Percentiles rank a stretch among this genome's conserved stretches.
phyloP scores from a whole-genome alignment of 129 eudicot genomes.

The Erigeron canadensis region DNA sequence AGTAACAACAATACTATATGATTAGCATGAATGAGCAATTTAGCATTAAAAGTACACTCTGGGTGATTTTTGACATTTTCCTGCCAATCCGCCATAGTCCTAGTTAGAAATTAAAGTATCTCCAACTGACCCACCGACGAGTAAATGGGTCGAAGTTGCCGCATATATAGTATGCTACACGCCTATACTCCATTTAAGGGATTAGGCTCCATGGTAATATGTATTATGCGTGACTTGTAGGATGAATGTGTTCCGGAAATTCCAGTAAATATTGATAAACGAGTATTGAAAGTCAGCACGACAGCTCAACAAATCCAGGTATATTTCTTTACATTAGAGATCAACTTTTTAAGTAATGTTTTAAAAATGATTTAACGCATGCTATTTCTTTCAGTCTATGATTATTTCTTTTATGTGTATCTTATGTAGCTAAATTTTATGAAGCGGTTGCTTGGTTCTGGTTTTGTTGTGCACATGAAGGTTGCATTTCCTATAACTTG shows the following conservation, averaged over 20 bases:
- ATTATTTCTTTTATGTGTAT: slow-evolving; percentile 1
- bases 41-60: background rate
- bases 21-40: background rate
- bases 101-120: background rate
- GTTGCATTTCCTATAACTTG: slow-evolving; percentile 28
- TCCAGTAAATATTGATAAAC: slow-evolving; percentile 45
- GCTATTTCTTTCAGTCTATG: too few species aligned
- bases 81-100: background rate
- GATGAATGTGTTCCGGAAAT: slow-evolving; percentile 39
- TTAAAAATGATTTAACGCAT: too few species aligned
- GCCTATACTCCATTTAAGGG: background rate
- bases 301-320: slow-evolving; percentile 50
- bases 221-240: slow-evolving; percentile 27
- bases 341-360: slow-evolving; percentile 1
- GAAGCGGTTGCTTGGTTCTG: slow-evolving; percentile 47
- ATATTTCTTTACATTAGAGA: background rate
- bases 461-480: slow-evolving; percentile 54
- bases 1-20: too few species aligned
- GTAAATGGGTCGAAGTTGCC: background rate
- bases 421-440: slow-evolving; percentile 45
- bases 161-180: background rate
- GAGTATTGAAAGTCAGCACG: slow-evolving; percentile 33
- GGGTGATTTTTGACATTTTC: background rate
- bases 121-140: background rate
- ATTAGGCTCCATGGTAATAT: slow-evolving; percentile 12